A percentile compares a stretch with the other conserved stretches of the same genome.
Evolutionary conservation across 2,329 filamentous ascomycete genomes (phyloP).

Genomic region (Arthrobotrys megalospora): DNA sequence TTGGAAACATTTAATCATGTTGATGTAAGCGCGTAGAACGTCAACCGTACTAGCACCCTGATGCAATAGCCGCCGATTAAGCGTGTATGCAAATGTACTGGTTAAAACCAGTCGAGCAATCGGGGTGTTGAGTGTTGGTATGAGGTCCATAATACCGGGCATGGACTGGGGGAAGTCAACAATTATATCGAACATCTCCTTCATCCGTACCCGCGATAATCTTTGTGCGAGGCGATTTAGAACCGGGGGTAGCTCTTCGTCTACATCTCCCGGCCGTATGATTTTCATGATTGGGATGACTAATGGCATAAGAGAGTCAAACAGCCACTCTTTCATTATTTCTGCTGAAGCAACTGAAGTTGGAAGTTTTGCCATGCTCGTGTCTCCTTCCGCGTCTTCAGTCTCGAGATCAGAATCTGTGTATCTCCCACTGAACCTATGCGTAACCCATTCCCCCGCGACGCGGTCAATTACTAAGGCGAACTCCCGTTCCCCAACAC

Average conservation of each 20-base stretch:
- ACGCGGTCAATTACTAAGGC: constrained; percentile 52
- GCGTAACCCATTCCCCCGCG: constrained; percentile 57
- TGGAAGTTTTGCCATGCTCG: constrained; percentile 55
- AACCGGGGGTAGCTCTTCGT: constrained; percentile 43
- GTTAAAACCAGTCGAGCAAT: constrained; percentile 75
- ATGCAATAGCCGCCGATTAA: constrained; percentile 79
- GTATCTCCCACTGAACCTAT: constrained; percentile 54
- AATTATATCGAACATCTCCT: constrained; percentile 84
- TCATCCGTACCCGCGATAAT: constrained; percentile 78
- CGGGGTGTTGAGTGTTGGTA: constrained; percentile 65
- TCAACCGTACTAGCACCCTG: constrained; percentile 78
- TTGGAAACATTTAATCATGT: constrained; percentile 76
- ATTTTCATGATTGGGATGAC: constrained; percentile 57
- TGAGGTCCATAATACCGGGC: constrained; percentile 78
- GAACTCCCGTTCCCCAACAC: constrained; percentile 57
- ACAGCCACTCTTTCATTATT: constrained; percentile 58
- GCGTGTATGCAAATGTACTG: constrained; percentile 76
- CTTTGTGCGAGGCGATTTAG: constrained; percentile 66
- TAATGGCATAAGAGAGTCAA: constrained; percentile 49
- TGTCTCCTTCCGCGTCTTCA: constrained; percentile 55
- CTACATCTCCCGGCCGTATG: constrained; percentile 45
- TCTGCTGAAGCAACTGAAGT: constrained; percentile 56
- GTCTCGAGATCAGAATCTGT: constrained; percentile 53
- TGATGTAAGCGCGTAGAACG: constrained; percentile 78
- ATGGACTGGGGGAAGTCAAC: constrained; percentile 80